Conservation (phyloP, 768 basidiomycete genomes). For the Chiua virens region DNA sequence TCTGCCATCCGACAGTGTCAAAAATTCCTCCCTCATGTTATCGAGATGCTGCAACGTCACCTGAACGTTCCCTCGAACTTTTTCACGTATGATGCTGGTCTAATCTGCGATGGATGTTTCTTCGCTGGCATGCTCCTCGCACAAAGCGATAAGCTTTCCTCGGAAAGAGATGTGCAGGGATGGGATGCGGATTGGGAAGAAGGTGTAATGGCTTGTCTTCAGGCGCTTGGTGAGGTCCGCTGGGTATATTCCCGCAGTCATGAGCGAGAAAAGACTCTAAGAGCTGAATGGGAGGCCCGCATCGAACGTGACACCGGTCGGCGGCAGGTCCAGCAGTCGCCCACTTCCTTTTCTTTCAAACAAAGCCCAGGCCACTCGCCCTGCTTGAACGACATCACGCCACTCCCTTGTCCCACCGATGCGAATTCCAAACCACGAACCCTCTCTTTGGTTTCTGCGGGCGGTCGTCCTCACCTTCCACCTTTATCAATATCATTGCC, state of each 20-base stretch:
- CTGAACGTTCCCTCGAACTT: slow-evolving; percentile 46
- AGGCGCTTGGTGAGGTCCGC: slow-evolving; percentile 76
- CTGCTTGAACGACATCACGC: slow-evolving; percentile 19
- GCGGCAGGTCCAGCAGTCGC: slow-evolving; percentile 23
- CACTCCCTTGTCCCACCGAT: slow-evolving; percentile 15
- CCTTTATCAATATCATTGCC: slow-evolving; percentile 41
- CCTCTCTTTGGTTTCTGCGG: slow-evolving; percentile 34
- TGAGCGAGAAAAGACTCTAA: slow-evolving; percentile 65
- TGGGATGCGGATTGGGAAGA: slow-evolving; percentile 34
- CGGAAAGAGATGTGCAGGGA: slow-evolving; percentile 15
- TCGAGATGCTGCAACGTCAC: slow-evolving; percentile 53
- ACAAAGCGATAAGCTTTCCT: slow-evolving; percentile 42
- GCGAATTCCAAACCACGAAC: slow-evolving; percentile 14
- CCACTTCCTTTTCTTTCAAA: slow-evolving; percentile 22
- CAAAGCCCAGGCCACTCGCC: slow-evolving; percentile 30
- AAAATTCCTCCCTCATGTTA: slow-evolving; percentile 48
- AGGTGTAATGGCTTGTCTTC: slow-evolving; percentile 53
- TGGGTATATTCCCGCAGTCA: slow-evolving; percentile 80
- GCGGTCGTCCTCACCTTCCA: slow-evolving; percentile 46
- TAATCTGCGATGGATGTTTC: slow-evolving; percentile 88
- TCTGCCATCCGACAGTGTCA: slow-evolving; percentile 51
- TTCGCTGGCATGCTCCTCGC: slow-evolving; percentile 81
- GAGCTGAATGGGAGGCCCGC: slow-evolving; percentile 45
- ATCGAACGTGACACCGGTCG: slow-evolving; percentile 32
- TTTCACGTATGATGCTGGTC: slow-evolving; percentile 83